Evolutionary conservation across 495 filamentous ascomycete genomes (phyloP).

Genomic region (Xylaria sp.): DNA sequence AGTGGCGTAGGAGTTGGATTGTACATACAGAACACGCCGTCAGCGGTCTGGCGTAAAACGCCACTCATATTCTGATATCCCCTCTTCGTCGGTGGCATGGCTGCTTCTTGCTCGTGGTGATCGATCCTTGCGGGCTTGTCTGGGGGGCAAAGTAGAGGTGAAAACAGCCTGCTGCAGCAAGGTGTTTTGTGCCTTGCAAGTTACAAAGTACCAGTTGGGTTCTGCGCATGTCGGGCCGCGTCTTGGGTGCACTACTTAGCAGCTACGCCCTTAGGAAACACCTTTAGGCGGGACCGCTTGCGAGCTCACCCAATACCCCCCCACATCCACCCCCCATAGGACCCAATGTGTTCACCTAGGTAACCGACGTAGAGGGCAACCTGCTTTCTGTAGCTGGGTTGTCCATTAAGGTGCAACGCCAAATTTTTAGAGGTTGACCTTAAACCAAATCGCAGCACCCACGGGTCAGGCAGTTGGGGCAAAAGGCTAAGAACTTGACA

Average conservation of each 20-base stretch:
- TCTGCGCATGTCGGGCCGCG: neutral
- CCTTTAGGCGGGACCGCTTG: neutral
- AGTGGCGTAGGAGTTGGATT: neutral
- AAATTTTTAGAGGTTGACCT: neutral
- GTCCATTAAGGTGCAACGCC: neutral
- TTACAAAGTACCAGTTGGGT: neutral
- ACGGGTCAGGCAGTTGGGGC: neutral
- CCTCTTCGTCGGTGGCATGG: neutral
- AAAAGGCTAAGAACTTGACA: neutral
- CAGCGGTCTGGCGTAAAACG: neutral
- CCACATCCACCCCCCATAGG: neutral
- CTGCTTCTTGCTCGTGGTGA: neutral
- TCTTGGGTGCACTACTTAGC: neutral
- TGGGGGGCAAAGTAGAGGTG: neutral
- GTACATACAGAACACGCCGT: conserved; percentile 1
- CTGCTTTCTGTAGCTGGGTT: neutral
- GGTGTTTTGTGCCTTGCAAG: neutral
- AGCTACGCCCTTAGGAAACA: neutral
- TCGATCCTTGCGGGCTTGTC: neutral
- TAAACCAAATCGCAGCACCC: neutral
- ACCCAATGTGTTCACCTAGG: neutral
- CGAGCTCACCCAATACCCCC: neutral
- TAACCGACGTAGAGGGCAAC: neutral
- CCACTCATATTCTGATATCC: neutral
- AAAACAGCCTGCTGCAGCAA: neutral